Conservation (phyloP, 768 basidiomycete genomes). For the Calvatia gigantea region DNA sequence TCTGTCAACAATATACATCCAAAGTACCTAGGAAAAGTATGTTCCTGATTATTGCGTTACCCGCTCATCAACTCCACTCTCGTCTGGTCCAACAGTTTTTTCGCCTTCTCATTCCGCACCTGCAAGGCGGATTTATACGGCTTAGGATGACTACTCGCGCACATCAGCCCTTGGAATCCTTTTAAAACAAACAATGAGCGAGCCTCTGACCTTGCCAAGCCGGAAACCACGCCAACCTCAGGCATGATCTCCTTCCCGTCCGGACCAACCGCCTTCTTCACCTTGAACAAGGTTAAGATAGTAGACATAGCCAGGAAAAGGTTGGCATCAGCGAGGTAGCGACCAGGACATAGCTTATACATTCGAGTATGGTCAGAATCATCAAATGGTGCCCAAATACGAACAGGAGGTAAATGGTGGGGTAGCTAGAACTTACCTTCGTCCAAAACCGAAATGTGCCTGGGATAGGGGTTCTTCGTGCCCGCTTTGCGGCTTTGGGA, state of each 20-base stretch:
- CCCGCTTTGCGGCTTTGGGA: constrained; percentile 18
- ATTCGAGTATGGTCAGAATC: no score
- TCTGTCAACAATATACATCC: no score
- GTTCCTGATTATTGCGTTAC: no score
- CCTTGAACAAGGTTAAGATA: neutral
- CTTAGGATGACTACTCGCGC: neutral
- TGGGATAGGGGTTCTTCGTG: neutral
- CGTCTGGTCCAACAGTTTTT: neutral
- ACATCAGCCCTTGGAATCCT: neutral
- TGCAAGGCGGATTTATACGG: neutral
- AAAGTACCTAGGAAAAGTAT: no score
- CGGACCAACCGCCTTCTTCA: neutral
- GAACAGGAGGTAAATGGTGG: neutral
- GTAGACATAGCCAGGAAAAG: neutral
- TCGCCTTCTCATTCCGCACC: neutral
- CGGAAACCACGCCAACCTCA: neutral
- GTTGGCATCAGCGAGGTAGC: neutral
- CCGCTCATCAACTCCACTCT: no score
- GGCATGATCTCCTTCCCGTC: neutral
- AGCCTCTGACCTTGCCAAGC: neutral
- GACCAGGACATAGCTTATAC: neutral
- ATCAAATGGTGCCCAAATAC: neutral
- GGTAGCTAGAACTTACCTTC: constrained; percentile 1
- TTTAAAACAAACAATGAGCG: no score
- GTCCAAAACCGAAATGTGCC: constrained; percentile 1